These are phyloP conservation scores for Cucurbita pepo DNA, from an alignment of 306 rosid genomes.

Conservation along the genomic window DNA sequence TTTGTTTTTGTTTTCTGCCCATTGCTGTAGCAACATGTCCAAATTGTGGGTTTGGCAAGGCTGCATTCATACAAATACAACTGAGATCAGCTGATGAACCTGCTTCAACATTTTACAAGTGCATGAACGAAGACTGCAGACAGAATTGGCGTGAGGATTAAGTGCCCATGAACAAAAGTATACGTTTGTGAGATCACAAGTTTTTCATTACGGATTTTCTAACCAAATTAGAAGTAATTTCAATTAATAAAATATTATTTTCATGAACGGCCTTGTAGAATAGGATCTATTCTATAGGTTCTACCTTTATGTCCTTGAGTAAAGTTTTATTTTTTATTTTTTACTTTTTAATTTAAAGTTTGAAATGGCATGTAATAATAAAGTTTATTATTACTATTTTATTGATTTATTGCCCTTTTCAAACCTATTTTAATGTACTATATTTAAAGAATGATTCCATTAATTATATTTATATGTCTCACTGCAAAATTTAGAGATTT, in stretches of 20 bases:
- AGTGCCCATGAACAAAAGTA: not conserved
- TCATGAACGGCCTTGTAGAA: not conserved
- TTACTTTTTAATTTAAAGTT: too few species aligned
- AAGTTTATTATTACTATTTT: too few species aligned
- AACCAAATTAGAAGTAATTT: not conserved
- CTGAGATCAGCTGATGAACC: conserved; percentile 14
- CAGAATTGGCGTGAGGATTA: conserved; percentile 16
- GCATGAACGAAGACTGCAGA: conserved; percentile 7
- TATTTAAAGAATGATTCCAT: too few species aligned
- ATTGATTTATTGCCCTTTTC: too few species aligned
- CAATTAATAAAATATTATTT: not conserved
- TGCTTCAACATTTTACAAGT: conserved; percentile 11
- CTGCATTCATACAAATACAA: conserved; percentile 11
- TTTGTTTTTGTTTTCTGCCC: not conserved
- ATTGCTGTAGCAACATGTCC: conserved; percentile 7
- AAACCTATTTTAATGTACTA: too few species aligned
- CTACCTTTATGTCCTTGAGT: too few species aligned
- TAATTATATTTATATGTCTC: too few species aligned
- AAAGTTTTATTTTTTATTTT: too few species aligned
- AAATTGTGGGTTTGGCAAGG: conserved; percentile 1
- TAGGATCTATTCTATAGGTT: too few species aligned
- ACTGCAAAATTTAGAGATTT: too few species aligned
- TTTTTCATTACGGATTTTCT: not conserved
- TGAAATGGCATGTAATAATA: too few species aligned
- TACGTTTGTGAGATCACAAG: not conserved